phyloP scores from a whole-genome alignment of 2,329 filamentous ascomycete genomes.

The Penicillium sp. region DNA sequence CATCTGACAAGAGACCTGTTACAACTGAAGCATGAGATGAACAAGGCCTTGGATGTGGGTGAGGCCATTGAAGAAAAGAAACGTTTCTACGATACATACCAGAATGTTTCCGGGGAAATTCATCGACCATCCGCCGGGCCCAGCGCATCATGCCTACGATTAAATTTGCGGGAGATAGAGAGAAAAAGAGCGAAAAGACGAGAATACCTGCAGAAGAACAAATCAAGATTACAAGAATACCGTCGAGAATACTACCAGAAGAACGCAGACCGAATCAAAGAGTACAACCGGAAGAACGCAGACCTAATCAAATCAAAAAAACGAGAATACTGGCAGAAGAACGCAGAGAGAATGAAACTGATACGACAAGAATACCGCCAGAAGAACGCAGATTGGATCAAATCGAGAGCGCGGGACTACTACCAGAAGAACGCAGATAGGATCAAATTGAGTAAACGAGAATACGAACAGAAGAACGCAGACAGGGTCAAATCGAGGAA shows the following conservation, averaged over 20 bases:
- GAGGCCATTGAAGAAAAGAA: not conserved
- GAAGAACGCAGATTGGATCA: not conserved
- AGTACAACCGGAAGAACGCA: not conserved
- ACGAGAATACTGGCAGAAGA: not conserved
- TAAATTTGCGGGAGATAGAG: not conserved
- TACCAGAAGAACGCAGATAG: not conserved
- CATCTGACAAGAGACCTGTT: not conserved
- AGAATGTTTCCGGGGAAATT: not conserved
- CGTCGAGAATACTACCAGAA: fast-evolving
- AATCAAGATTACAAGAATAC: too few species aligned
- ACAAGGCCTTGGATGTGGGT: not conserved
- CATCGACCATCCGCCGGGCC: not conserved
- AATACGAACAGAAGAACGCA: not conserved
- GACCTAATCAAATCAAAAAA: fast-evolving
- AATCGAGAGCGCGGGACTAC: not conserved
- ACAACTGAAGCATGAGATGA: not conserved
- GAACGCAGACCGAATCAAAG: not conserved
- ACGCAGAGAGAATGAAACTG: not conserved
- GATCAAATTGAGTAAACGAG: fast-evolving
- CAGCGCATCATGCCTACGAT: not conserved
- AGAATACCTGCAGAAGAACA: not conserved
- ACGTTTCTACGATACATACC: not conserved
- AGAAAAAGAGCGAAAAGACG: fast-evolving
- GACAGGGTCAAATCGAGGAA: not conserved
- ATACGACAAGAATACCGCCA: fast-evolving